Conservation (phyloP, 164 flowering plant genomes). For the Kingdonia uniflora region DNA sequence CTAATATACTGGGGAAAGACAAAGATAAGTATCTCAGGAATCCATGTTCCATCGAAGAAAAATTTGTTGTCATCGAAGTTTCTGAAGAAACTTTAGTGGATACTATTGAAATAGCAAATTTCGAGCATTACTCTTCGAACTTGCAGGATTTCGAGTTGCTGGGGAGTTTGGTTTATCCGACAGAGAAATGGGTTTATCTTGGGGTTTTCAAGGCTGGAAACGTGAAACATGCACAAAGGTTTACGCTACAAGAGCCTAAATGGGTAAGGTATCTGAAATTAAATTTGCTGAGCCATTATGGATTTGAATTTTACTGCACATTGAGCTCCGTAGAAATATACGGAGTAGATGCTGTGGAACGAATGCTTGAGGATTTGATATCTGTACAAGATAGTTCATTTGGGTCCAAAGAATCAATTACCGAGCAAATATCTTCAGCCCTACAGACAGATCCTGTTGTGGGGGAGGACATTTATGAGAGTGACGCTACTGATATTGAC, state of each 20-base stretch:
- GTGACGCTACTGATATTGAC: slow-evolving; percentile 21
- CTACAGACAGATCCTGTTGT: slow-evolving; percentile 21
- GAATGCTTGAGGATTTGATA: slow-evolving; percentile 90
- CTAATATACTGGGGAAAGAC: slow-evolving; percentile 69
- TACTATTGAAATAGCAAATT: slow-evolving; percentile 77
- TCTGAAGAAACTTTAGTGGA: slow-evolving; percentile 94
- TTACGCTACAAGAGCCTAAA: slow-evolving; percentile 72
- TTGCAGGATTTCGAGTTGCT: slow-evolving; percentile 77
- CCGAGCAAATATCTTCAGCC: slow-evolving; percentile 19
- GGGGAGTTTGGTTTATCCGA: slow-evolving; percentile 83
- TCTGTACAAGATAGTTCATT: slow-evolving; percentile 38
- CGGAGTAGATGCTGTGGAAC: slow-evolving; percentile 95
- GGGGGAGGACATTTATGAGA: slow-evolving; percentile 19
- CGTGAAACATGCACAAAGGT: slow-evolving; percentile 74
- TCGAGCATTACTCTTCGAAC: slow-evolving; percentile 91
- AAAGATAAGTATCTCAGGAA: slow-evolving; percentile 93
- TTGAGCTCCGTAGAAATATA: slow-evolving; percentile 74
- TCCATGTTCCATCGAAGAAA: slow-evolving; percentile 91
- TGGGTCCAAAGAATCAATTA: slow-evolving; percentile 25
- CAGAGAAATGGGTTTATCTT: slow-evolving; percentile 64
- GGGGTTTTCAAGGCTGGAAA: slow-evolving; percentile 83
- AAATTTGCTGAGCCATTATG: slow-evolving; percentile 75
- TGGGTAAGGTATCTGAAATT: slow-evolving; percentile 87
- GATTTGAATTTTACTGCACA: slow-evolving; percentile 93
- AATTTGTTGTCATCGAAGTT: slow-evolving; percentile 84